Evolutionary conservation across 108 stramenopile species (phyloP).

Genomic region (Chaetoceros tenuissimus): DNA sequence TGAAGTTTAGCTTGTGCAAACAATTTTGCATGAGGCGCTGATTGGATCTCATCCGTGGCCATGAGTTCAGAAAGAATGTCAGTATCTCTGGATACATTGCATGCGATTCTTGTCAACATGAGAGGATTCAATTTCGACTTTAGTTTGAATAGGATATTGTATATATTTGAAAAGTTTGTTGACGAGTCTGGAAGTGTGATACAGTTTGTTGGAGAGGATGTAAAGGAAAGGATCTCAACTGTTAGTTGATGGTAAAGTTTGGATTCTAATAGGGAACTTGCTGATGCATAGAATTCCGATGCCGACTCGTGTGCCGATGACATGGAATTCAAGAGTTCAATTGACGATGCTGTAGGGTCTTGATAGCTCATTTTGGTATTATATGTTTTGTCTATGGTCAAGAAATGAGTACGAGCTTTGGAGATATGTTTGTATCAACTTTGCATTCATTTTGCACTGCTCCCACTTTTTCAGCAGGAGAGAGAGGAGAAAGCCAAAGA

Average conservation of each 20-base stretch:
- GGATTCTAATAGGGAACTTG: constrained; percentile 16
- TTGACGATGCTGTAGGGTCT: neutral
- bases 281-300: constrained; percentile 7
- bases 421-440: no score
- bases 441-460: no score
- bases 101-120: constrained; percentile 76
- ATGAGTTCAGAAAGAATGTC: constrained; percentile 32
- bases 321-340: neutral
- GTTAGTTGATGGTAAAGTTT: constrained; percentile 68
- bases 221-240: constrained; percentile 19
- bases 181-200: neutral
- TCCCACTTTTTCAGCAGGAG: no score
- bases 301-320: neutral
- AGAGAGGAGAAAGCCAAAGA: no score
- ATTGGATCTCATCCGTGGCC: constrained; percentile 35
- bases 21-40: constrained; percentile 14
- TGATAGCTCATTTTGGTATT: neutral
- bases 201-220: neutral
- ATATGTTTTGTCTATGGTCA: no score
- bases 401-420: no score
- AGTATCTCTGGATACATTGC: constrained; percentile 50
- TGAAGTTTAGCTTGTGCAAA: constrained; percentile 22
- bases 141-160: constrained; percentile 23
- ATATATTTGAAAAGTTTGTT: constrained; percentile 38
- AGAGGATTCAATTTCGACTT: constrained; percentile 79